Conservation (phyloP, 768 basidiomycete genomes). For the Strobilomyces dryophilus region DNA sequence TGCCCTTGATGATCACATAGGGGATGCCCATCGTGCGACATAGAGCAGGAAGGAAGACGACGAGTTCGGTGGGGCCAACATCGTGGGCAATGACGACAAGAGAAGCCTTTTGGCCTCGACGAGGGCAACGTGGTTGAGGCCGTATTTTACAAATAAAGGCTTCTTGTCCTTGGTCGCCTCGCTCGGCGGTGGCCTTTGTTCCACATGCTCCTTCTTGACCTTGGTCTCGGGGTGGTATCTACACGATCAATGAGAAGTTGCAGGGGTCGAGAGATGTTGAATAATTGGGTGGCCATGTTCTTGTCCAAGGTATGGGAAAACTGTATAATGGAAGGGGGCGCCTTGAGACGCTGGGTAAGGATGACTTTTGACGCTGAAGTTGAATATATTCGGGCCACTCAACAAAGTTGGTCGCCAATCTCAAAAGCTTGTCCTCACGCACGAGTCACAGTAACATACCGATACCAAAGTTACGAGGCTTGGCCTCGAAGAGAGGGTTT, state of each 20-base stretch:
- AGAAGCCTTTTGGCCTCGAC: conserved; percentile 96
- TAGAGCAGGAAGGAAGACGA: conserved; percentile 95
- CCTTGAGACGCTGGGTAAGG: conserved; percentile 95
- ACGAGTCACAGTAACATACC: conserved; percentile 46
- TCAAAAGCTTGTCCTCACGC: background rate
- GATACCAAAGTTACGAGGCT: conserved; percentile 91
- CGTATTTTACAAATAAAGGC: conserved; percentile 93
- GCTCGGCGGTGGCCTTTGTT: no score
- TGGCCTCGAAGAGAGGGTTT: conserved; percentile 94
- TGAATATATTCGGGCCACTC: conserved; percentile 99
- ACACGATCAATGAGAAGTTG: background rate
- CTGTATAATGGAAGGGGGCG: conserved; percentile 96
- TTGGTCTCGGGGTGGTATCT: conserved; percentile 87
- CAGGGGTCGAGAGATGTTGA: conserved; percentile 47
- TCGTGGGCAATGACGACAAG: conserved; percentile 96
- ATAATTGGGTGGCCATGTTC: conserved; percentile 97
- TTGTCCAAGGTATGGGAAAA: conserved; percentile 98
- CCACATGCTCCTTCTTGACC: conserved; percentile 91
- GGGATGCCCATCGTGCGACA: conserved; percentile 99
- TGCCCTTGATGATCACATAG: conserved; percentile 97
- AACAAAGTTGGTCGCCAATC: conserved; percentile 83
- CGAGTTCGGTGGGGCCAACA: conserved; percentile 98
- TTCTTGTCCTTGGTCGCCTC: conserved; percentile 82
- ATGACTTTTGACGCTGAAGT: conserved; percentile 97
- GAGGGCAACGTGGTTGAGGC: conserved; percentile 94